A percentile compares a stretch with the other conserved stretches of the same genome.
Conservation (phyloP, 2,329 filamentous ascomycete genomes). For the Fusarium pseudoanthophilum region DNA sequence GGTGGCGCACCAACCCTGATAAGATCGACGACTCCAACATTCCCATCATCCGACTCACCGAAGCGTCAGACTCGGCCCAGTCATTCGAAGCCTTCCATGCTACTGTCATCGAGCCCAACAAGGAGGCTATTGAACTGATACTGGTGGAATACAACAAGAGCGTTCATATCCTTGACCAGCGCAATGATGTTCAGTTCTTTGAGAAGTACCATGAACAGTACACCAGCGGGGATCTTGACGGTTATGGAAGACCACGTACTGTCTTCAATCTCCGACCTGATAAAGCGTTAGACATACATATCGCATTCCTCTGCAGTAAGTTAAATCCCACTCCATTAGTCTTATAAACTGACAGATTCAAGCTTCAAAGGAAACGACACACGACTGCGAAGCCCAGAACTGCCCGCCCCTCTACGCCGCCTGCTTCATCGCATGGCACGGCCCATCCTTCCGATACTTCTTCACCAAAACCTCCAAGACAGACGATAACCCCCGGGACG, state of each 20-base stretch:
- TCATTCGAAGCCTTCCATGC: not conserved
- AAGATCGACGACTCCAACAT: not conserved
- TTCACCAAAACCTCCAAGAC: accelerated
- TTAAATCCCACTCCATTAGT: accelerated
- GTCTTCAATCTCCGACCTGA: not conserved
- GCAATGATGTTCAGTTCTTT: not conserved
- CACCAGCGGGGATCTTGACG: not conserved
- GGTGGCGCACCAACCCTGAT: not conserved
- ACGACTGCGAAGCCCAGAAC: accelerated
- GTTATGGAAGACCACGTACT: not conserved
- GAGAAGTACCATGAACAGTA: not conserved
- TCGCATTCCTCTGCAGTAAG: not conserved
- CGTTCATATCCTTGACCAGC: not conserved
- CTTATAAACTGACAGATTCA: not conserved
- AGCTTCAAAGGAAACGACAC: not conserved
- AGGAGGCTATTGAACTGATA: not conserved
- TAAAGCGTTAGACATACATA: not conserved
- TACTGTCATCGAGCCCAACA: not conserved
- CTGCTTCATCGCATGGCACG: not conserved
- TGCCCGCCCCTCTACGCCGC: not conserved
- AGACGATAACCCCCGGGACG: not conserved
- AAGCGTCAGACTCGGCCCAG: not conserved
- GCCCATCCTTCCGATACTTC: not conserved
- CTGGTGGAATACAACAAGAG: not conserved
- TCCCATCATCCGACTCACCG: not conserved